These are phyloP conservation scores for Boletus hoseneyae DNA, from an alignment of 1,284 basidiomycete species.

Conservation along the genomic window DNA sequence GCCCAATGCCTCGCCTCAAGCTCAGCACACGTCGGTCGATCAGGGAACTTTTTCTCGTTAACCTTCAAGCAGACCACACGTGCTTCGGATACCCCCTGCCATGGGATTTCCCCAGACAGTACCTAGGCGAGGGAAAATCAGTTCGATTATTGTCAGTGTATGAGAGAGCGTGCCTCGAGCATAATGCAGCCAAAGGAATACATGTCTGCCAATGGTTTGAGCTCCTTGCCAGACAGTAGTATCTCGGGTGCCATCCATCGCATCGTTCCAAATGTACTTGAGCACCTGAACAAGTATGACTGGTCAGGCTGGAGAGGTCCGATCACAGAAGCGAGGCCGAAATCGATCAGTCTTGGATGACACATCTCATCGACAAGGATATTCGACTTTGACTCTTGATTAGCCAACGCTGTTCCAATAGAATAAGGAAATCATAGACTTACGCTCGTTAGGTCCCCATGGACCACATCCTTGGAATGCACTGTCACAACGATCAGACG, in stretches of 20 bases:
- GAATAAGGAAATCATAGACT: not conserved
- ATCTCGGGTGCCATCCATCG: conserved; percentile 7
- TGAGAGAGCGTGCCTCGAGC: not conserved
- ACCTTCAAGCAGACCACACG: not conserved
- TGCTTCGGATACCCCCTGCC: not conserved
- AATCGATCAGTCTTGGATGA: conserved; percentile 2
- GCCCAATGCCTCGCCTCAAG: conserved; percentile 1
- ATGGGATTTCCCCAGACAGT: conserved; percentile 2
- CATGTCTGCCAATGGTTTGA: not conserved
- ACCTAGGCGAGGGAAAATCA: not conserved
- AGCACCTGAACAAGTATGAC: not conserved
- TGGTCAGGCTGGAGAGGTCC: conserved; percentile 2
- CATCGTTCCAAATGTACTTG: not conserved
- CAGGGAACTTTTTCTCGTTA: not conserved
- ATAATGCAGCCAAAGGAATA: conserved; percentile 7
- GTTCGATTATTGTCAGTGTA: not conserved
- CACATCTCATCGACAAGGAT: not conserved
- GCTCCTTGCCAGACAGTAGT: not conserved
- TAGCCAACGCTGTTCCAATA: not conserved
- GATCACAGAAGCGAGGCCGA: conserved; percentile 3
- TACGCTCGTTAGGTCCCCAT: conserved; percentile 6
- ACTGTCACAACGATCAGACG: not conserved
- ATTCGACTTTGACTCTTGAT: not conserved
- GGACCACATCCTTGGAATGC: not conserved
- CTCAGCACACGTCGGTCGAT: not conserved